Conservation (phyloP, 2,329 filamentous ascomycete genomes). For the Helicocarpus griseus region DNA sequence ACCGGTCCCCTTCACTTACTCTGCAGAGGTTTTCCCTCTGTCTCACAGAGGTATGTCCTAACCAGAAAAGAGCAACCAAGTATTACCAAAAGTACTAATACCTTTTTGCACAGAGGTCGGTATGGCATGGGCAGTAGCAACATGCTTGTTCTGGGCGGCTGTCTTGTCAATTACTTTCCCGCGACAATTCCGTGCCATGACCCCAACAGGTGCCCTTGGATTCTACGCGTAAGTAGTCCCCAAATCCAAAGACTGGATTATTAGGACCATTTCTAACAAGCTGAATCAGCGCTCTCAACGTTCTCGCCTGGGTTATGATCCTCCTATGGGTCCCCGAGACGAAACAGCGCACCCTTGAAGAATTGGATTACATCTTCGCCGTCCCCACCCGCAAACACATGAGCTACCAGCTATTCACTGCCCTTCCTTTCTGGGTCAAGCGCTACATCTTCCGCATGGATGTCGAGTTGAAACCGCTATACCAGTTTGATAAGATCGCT, state of each 20-base stretch:
- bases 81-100: background rate
- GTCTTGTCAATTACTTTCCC: conserved; percentile 44
- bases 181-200: conserved; percentile 38
- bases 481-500: conserved; percentile 36
- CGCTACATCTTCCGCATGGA: conserved; percentile 46
- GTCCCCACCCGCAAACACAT: conserved; percentile 50
- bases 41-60: conserved; percentile 40
- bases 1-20: conserved; percentile 43
- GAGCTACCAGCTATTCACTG: conserved; percentile 47
- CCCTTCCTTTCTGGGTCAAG: conserved; percentile 52
- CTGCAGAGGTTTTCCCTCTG: conserved; percentile 46
- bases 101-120: conserved; percentile 34
- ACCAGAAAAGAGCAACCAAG: background rate
- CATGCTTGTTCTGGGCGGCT: conserved; percentile 40
- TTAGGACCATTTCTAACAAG: conserved; percentile 1
- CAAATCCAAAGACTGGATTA: background rate
- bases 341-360: conserved; percentile 46
- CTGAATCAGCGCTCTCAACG: conserved; percentile 42
- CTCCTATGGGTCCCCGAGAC: conserved; percentile 52
- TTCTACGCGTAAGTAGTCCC: conserved; percentile 44
- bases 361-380: conserved; percentile 50
- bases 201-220: conserved; percentile 47
- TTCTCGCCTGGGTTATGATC: conserved; percentile 53
- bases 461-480: conserved; percentile 41
- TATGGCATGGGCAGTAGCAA: conserved; percentile 37